Conservation (phyloP, 495 filamentous ascomycete genomes). For the Usnea hakonensis region DNA sequence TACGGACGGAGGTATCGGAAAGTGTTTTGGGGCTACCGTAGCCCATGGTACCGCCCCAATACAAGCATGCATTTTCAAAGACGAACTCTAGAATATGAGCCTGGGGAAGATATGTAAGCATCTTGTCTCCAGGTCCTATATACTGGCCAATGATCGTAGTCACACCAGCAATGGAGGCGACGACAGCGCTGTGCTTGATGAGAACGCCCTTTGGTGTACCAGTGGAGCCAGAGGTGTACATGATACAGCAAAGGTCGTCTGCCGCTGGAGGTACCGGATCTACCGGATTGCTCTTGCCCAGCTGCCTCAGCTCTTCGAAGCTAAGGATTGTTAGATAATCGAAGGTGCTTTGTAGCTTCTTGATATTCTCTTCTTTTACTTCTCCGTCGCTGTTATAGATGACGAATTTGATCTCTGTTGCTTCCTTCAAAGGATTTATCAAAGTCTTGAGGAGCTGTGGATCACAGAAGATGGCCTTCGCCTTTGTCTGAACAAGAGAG, state of each 20-base stretch:
- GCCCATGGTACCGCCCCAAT: slow-evolving; percentile 95
- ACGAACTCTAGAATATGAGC: slow-evolving; percentile 97
- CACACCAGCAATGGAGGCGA: slow-evolving; percentile 85
- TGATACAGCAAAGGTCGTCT: slow-evolving; percentile 93
- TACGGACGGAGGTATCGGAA: slow-evolving; percentile 80
- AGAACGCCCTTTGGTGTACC: slow-evolving; percentile 94
- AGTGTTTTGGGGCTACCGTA: slow-evolving; percentile 93
- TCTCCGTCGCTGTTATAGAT: slow-evolving; percentile 83
- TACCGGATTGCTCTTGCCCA: slow-evolving; percentile 73
- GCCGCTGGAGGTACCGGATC: slow-evolving; percentile 73
- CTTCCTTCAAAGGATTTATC: slow-evolving; percentile 70
- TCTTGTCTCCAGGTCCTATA: slow-evolving; percentile 74
- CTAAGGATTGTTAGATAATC: slow-evolving; percentile 64
- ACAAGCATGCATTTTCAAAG: slow-evolving; percentile 86
- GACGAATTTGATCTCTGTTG: slow-evolving; percentile 68
- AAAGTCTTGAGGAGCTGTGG: slow-evolving; percentile 74
- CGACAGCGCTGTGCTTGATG: slow-evolving; percentile 78
- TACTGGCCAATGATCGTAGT: slow-evolving; percentile 76
- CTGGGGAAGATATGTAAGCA: slow-evolving; percentile 87
- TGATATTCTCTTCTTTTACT: slow-evolving; percentile 68
- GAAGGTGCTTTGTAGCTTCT: slow-evolving; percentile 66
- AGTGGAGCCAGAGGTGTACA: slow-evolving; percentile 99
- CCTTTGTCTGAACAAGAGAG: slow-evolving; percentile 79
- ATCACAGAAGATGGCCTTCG: slow-evolving; percentile 86
- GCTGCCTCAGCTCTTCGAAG: slow-evolving; percentile 76